Conservation (phyloP, 2,329 filamentous ascomycete genomes). For the Pezicula rhizophila region DNA sequence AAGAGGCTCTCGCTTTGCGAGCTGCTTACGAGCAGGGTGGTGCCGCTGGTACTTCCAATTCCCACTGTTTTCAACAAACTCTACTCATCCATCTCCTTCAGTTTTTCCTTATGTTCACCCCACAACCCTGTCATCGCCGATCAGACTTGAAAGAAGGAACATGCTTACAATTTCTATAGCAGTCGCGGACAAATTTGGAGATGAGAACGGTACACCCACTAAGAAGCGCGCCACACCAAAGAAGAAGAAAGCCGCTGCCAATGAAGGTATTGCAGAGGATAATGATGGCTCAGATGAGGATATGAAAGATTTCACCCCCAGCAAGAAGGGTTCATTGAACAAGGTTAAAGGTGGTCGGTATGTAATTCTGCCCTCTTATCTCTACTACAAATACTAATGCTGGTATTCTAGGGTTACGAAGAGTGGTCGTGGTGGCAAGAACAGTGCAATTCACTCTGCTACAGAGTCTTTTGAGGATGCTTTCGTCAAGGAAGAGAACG, state of each 20-base stretch:
- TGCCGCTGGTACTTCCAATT: conserved; percentile 9
- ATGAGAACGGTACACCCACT: conserved; percentile 10
- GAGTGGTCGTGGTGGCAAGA: no score
- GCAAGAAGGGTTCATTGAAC: conserved; percentile 15
- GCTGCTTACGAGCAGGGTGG: not conserved
- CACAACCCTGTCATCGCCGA: conserved; percentile 6
- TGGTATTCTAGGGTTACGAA: no score
- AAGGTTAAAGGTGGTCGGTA: conserved; percentile 17
- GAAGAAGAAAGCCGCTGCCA: conserved; percentile 6
- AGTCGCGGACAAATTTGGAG: conserved; percentile 20
- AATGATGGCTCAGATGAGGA: conserved; percentile 11
- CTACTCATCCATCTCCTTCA: conserved; percentile 1
- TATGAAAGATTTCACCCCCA: conserved; percentile 5
- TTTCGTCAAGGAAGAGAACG: no score
- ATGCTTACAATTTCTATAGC: conserved; percentile 23
- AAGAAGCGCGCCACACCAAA: not conserved
- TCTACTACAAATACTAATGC: not conserved
- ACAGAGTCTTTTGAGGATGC: no score
- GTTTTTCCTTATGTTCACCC: conserved; percentile 11
- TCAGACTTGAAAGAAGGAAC: conserved; percentile 3
- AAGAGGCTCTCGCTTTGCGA: conserved; percentile 17
- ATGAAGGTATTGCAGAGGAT: conserved; percentile 6
- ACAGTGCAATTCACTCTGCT: no score
- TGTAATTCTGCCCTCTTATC: conserved; percentile 1
- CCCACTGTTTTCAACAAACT: not conserved